These are phyloP conservation scores for Stagonosporopsis rhizophila DNA, from an alignment of 2,329 filamentous ascomycete genomes.

Conservation along the genomic window DNA sequence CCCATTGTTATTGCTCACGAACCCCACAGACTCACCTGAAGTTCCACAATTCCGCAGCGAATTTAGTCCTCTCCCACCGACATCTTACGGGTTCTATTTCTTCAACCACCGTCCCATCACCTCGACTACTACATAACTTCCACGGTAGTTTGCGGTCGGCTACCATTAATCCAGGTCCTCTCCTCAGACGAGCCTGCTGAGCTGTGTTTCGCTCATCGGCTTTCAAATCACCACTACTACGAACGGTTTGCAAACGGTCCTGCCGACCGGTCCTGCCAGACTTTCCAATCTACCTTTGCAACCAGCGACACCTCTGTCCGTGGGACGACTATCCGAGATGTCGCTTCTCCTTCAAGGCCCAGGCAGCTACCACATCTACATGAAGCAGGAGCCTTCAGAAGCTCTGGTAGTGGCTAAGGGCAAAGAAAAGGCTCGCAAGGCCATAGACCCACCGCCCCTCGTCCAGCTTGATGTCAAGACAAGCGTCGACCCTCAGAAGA, in stretches of 20 bases:
- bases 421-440: constrained; percentile 85
- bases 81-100: not conserved
- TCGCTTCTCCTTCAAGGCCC: constrained; percentile 5
- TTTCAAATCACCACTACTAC: constrained; percentile 1
- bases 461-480: constrained; percentile 70
- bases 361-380: constrained; percentile 4
- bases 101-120: not conserved
- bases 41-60: not conserved
- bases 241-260: not conserved
- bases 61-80: constrained; percentile 1
- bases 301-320: not conserved
- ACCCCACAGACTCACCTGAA: constrained; percentile 4
- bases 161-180: constrained; percentile 2
- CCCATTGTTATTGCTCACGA: constrained; percentile 9
- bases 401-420: constrained; percentile 70
- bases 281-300: not conserved
- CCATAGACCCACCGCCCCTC: constrained; percentile 86
- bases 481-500: constrained; percentile 63
- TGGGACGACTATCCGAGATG: constrained; percentile 8
- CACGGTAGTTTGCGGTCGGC: constrained; percentile 4
- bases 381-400: constrained; percentile 70
- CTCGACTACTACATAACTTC: not conserved
- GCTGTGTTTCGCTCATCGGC: not conserved
- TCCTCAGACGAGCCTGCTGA: not conserved
- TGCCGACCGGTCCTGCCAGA: constrained; percentile 1